Evolutionary conservation across 2,329 filamentous ascomycete species (phyloP), one percentile per base, ranked within the genome.

Genomic region (Bipolaris sorokiniana): DNA sequence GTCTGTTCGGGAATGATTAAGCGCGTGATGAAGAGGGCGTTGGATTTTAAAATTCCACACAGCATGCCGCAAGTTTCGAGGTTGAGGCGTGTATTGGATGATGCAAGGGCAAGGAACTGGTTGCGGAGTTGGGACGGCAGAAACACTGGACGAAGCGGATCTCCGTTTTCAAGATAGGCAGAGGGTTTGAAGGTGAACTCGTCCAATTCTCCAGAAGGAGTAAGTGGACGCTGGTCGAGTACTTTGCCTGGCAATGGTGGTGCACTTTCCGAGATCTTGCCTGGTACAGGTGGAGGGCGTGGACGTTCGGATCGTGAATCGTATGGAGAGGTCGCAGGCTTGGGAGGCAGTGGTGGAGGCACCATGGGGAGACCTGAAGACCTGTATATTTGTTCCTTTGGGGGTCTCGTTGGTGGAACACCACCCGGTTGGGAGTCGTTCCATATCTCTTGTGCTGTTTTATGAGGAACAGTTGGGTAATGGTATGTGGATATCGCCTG

Each of bases 11-110:
- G 95, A 20, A 99, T 93, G 22, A 99, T 84, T 5, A 99, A 84
- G 54, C 89, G 88, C 5, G 89, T 91, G 57, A 99, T 88, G 78
- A 98, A 98, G 3, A 99, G 82, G 0, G 95, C 95, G 72, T 97
- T 97, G 65, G 93, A 94, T 69, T 97, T 90, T 1, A 93, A 82
- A 1, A 91, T 94, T 7, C 94, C 95, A 70, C 92, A 96, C 10
- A 99, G 84, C 64, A 99, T 94, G 34, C 94, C 95, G 73, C 95
- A 98, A 65, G 95, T 98, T 78, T 99, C 95, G 16, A 98, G 83
- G 34, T 96, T 96, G 3, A 83, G 82, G 28, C 80, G 80, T 0
- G 95, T 99, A 73, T 99, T 98, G 16, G 85, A 77, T 0, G 84
- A 78, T 0, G 93, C 94, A 28, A 92, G 80, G 3, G 84, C 78